phyloP scores from a whole-genome alignment of 331 rosid species.

The Malus hybrid region DNA sequence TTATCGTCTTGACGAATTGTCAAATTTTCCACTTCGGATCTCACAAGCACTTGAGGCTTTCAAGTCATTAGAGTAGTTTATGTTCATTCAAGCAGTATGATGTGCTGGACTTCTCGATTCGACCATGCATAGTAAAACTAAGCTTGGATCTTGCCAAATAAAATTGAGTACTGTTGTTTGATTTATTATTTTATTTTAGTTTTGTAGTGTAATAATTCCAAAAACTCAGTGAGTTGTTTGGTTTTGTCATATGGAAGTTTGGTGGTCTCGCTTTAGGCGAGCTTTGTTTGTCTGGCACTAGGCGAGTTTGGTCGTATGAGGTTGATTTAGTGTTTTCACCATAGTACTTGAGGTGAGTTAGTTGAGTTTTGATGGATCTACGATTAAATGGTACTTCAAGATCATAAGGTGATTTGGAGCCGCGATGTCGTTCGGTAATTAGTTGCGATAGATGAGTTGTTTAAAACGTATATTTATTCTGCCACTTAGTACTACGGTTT shows the following conservation, averaged over 20 bases:
- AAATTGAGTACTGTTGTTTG: background rate
- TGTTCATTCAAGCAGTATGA: background rate
- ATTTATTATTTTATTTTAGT: too few species aligned
- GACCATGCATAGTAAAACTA: background rate
- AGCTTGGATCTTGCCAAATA: background rate
- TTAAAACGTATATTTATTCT: too few species aligned
- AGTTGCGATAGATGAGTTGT: too few species aligned
- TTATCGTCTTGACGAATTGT: background rate
- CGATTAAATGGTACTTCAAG: background rate
- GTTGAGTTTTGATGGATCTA: background rate
- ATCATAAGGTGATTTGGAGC: background rate
- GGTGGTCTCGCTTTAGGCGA: background rate
- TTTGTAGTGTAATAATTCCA: too few species aligned
- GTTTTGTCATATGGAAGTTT: background rate
- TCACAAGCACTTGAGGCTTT: background rate
- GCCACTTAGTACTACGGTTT: too few species aligned
- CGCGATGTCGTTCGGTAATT: background rate
- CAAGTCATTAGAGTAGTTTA: background rate
- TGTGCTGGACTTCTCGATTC: background rate
- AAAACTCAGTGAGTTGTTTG: too few species aligned
- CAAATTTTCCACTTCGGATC: background rate
- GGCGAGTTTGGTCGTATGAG: background rate
- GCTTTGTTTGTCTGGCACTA: background rate
- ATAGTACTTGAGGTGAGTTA: background rate
- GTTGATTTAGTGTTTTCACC: background rate